Conservation (phyloP, 164 flowering plant genomes). For the Liquidambar formosana region DNA sequence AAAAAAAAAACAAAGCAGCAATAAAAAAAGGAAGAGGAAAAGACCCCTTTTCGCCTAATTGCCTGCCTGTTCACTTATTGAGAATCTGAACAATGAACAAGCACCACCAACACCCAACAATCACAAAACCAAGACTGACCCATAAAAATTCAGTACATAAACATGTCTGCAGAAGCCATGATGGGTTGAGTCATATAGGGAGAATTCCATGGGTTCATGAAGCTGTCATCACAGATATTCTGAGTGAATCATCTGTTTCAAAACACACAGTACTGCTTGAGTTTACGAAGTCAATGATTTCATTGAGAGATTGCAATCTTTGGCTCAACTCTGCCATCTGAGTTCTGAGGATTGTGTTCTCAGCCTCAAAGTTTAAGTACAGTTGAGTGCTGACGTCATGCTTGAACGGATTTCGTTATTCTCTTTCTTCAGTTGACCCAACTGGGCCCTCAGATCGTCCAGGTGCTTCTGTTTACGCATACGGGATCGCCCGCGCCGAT, state of each 20-base stretch:
- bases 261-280: not conserved
- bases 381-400: conserved; percentile 30
- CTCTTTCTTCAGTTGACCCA: conserved; percentile 26
- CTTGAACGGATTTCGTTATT: conserved; percentile 25
- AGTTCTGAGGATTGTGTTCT: conserved; percentile 37
- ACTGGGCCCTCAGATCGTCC: conserved; percentile 29
- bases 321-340: conserved; percentile 38
- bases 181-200: conserved; percentile 18
- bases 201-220: conserved; percentile 15
- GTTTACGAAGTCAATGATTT: conserved; percentile 22
- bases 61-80: not conserved
- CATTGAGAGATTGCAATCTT: conserved; percentile 33
- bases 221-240: not conserved
- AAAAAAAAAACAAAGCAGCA: no score
- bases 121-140: not conserved
- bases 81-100: not conserved
- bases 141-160: conserved; percentile 13
- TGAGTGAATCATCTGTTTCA: not conserved
- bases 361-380: conserved; percentile 29
- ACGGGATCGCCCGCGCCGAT: conserved; percentile 44
- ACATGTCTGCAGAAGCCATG: conserved; percentile 25
- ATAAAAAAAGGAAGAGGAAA: not conserved
- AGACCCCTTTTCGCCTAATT: no score
- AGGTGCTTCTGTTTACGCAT: conserved; percentile 47
- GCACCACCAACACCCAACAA: not conserved